A percentile compares a stretch with the other conserved stretches of the same genome.
phyloP scores from a whole-genome alignment of 164 flowering plant genomes.

The Tinospora cordifolia region DNA sequence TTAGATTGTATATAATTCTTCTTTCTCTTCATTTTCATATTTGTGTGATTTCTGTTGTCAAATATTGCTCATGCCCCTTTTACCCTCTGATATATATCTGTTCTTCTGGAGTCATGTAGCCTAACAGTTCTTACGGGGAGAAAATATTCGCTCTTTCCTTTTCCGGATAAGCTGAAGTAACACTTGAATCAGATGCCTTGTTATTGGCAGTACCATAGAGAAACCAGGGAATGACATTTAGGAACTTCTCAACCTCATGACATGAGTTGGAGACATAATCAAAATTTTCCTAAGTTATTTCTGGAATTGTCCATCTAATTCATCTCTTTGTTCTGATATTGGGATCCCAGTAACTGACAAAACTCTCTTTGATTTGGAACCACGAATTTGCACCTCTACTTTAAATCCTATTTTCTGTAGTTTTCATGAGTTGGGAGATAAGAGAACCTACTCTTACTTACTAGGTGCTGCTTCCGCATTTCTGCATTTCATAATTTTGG shows the following conservation, averaged over 20 bases:
- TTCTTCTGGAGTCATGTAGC: too few relatives aligned
- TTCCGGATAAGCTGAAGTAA: background rate
- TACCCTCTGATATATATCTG: too few relatives aligned
- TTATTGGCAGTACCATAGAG: background rate
- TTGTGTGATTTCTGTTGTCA: background rate
- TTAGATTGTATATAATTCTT: background rate
- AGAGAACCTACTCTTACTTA: background rate
- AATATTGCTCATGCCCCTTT: too few relatives aligned
- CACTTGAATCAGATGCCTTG: background rate
- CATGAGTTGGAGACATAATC: background rate
- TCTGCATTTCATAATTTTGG: background rate
- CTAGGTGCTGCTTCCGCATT: background rate
- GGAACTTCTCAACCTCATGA: background rate
- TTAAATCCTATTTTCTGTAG: background rate
- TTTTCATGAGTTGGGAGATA: background rate
- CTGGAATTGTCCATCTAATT: too few relatives aligned
- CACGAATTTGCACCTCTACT: background rate
- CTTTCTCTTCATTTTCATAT: background rate
- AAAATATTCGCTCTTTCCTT: background rate
- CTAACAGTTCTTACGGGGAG: too few relatives aligned
- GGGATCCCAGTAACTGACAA: background rate
- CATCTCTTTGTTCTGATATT: background rate
- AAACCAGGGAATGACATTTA: background rate
- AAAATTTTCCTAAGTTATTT: background rate
- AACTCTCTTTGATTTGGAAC: background rate